Base-by-base conservation (phyloP, 176 grass and related monocot genomes). In the Avena eriantha region DNA sequence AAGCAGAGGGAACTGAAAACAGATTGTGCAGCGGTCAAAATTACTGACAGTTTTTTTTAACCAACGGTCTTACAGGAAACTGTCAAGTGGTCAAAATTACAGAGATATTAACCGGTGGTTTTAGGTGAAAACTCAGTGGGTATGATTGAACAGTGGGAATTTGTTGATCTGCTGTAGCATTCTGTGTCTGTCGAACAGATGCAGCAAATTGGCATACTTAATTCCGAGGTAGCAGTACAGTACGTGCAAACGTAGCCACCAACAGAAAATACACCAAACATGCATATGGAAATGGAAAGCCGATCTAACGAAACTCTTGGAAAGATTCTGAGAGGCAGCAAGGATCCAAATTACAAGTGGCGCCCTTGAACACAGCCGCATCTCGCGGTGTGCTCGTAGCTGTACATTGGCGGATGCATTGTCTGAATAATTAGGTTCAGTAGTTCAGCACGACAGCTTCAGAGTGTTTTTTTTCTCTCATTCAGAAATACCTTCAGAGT, bases 1-100 rank as follows among this genome's bases (percentile, higher is more conserved):
- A 16, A 97, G 85, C 34, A 99, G 92, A 19, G 97, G 97, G 78
- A 99, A 99, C 97, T 99, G 87, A 55, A 89, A 59, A 31, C 5
- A 7, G 22, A 61, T 48, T n/a, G 11, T 15, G 4, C 18, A 77
- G 17, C 8, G 7, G 56, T 80, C 57, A 41, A 77, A 10, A 18
- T 54, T 55, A 80, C 21, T 47, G 50, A 66, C 8, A 55, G 10
- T 29, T 61, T 45, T 45, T 50, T 26, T 58, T 17, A 29, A 29
- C 34, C 22, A 51, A 24, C 7, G 11, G 1, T 33, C 12, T 70
- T 41, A 22, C 1, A 43, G 60, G 39, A 1, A 66, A 67, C 3
- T 34, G 64, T 34, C 29, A 8, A 34, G 5, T 34, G 29, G 29
- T 67, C 14, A 34, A 1, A 23, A 49, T 50, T 26, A 50, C 7